Evolutionary conservation across 768 basidiomycete species (phyloP), one percentile per base, ranked within the genome.

Genomic region (Cystoderma amianthinum): DNA sequence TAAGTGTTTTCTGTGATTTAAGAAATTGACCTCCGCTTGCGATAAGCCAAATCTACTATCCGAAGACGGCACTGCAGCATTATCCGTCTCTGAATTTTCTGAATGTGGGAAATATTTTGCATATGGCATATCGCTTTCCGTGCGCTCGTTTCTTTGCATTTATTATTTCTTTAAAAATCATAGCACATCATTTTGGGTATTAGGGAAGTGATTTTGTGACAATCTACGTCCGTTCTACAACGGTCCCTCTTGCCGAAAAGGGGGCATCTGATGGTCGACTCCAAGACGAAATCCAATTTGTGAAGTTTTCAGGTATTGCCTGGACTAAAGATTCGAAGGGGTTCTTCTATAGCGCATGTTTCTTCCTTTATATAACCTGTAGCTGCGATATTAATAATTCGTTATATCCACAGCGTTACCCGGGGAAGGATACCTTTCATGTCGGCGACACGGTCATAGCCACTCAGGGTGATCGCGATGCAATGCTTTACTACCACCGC

Each of bases 281-380:
- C 25, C 48, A 66, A 3, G 88, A 91, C 34, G 80, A 80, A 45
- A 60, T 90, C 40, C 72, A 80, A 41, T 83, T 75, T 53, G 83
- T 86, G 47, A 91, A 91, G 56, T 89, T 87, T 60, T 83, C 82
- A 1, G 59, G 65, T 9, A 69, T 89, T 32, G 65, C 68, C 19
- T 91, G 88, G 89, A 80, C 80, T 3, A 75, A 78, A 42, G 85
- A 90, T 59, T 81, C 78, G 41, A 80, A 78, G 46, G 88, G 89
- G 1, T 88, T 91, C 60, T 87, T 91, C 62, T 92, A 92, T 56
- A 87, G 89, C 68, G 69, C 68, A 48, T 15, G 45, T 44, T 21
- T 69, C 69, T 38, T 13, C n/a, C n/a, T n/a, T n/a, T n/a, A n/a
- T n/a, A n/a, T n/a, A n/a, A n/a, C n/a, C n/a, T n/a, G n/a, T n/a